Percentiles rank a stretch among this genome's conserved stretches.
These are phyloP conservation scores for Monilinia polystroma DNA, from an alignment of 2,329 filamentous ascomycete species.

Conservation along the genomic window DNA sequence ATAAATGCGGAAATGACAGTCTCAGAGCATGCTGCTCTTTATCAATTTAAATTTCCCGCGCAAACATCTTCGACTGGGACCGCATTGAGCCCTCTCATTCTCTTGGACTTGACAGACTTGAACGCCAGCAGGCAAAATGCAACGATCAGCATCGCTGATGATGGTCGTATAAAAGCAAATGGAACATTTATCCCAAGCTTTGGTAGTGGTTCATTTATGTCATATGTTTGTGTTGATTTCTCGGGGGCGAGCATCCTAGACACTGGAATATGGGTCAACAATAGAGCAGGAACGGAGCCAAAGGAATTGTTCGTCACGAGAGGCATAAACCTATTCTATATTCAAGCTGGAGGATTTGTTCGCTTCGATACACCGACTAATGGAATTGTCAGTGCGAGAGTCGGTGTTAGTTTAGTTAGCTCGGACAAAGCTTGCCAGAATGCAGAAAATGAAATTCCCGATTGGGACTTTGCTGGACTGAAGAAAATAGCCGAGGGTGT, in stretches of 20 bases:
- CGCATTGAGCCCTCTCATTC: conserved; percentile 52
- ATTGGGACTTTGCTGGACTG: conserved; percentile 61
- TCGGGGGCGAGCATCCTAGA: conserved; percentile 55
- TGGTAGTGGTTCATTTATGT: conserved; percentile 56
- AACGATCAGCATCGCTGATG: conserved; percentile 54
- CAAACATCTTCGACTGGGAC: conserved; percentile 41
- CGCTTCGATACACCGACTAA: conserved; percentile 52
- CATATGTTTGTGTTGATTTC: conserved; percentile 69
- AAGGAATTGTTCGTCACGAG: conserved; percentile 52
- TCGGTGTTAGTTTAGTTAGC: conserved; percentile 70
- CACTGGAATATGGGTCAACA: conserved; percentile 60
- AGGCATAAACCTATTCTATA: conserved; percentile 52
- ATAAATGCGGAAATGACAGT: conserved; percentile 66
- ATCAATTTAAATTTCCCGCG: conserved; percentile 60
- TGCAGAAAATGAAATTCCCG: conserved; percentile 65
- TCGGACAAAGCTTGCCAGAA: conserved; percentile 63
- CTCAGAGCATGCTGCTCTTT: conserved; percentile 61
- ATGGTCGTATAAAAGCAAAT: conserved; percentile 60
- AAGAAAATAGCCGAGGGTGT: conserved; percentile 52
- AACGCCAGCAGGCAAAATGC: conserved; percentile 59
- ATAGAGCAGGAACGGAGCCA: conserved; percentile 48
- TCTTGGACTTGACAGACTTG: conserved; percentile 65
- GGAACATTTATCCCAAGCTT: conserved; percentile 65
- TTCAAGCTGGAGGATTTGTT: conserved; percentile 61
- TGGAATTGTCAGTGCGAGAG: conserved; percentile 57